Base-by-base conservation (phyloP, 176 grass and related monocot species). In the sorghum (Sorghum bicolor) region DNA sequence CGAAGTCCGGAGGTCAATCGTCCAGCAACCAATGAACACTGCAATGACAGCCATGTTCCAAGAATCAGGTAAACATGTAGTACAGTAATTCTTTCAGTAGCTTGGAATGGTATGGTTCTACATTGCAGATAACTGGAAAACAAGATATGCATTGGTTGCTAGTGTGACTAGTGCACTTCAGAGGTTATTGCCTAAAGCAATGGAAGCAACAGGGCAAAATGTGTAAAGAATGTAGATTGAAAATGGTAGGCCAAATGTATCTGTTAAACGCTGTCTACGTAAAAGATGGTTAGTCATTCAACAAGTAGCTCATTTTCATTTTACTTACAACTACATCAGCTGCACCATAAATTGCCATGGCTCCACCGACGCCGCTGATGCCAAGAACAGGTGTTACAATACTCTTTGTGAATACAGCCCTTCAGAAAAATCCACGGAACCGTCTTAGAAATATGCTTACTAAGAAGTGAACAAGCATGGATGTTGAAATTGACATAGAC, bases 321-420 rank as follows among this genome's bases (percentile, higher is more conserved):
- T 87, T 16, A 92, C 89, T 78, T 90, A 98, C 93, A 75, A 90
- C 83, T 44, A 94, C 96, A 98, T 98, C 96, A 61, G 93, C 86
- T 76, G 89, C 91, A 29, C 96, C 96, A 79, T 95, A 98, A 82
- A 98, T 84, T 77, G 96, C 96, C 96, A 98, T 98, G 47, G 96
- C 87, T 30, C 93, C 96, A 78, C 96, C 96, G 32, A 98, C 96
- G 40, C 96, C 96, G 19, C 91, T 95, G 64, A 98, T 90, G 62
- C 96, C 96, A 87, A 98, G 89, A 80, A 89, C 89, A 84, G 96
- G 96, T 86, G 93, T 95, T 74, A 98, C 93, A 81, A 98, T 91
- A 78, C 90, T 85, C 69, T 98, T 94, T 40, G 96, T 98, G 77
- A 91, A 98, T 87, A 95, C 93, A 70, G 96, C 91, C 93, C 96